Evolutionary conservation across 2,329 filamentous ascomycete species (phyloP), one percentile per base, ranked within the genome.

Genomic region (Tothia fuscella): DNA sequence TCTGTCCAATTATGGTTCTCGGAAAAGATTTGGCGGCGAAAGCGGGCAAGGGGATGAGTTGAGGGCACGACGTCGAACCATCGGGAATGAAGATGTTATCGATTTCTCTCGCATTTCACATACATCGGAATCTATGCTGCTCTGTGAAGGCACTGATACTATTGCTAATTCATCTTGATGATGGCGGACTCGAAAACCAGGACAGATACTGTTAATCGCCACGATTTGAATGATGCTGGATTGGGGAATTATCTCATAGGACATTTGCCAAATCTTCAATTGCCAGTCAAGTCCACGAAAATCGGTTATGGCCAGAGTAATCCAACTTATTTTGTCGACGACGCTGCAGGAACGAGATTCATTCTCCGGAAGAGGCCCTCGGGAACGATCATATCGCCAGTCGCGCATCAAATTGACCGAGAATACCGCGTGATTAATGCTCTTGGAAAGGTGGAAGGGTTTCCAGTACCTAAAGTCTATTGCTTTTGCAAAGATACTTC

Each of bases 241-340:
- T 49, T 59, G 4, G 56, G 55, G 6, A 31, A 41, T 6, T 59
- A 58, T 38, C 51, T 58, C 6, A 38, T 50, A 32, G 38, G 50
- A n/a, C 41, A 56, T n/a, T 44, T 59, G 14, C 50, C 50, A 5
- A 41, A 43, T 6, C 41, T 58, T 2, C 50, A 48, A 19, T 32
- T 56, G 14, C 56, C 57, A 0, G 39, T 59, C 1, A 25, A 50
- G 14, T 56, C 54, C 5, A 57, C 55, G 6, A 61, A 43, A 47
- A 47, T 49, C 25, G 40, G 45, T 16, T 49, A 43, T 35, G 47
- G 47, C 16, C 47, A 49, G 35, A 35, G 26, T 2, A 49, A 49
- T 26, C 47, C 47, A n/a, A 49, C 47, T 9, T 49, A 49, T 39
- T 37, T 45, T n/a, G 38, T 48, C 12, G 47, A 48, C 4, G 45